Base-by-base conservation (phyloP, 1,284 basidiomycete species). In the Somion occarium region DNA sequence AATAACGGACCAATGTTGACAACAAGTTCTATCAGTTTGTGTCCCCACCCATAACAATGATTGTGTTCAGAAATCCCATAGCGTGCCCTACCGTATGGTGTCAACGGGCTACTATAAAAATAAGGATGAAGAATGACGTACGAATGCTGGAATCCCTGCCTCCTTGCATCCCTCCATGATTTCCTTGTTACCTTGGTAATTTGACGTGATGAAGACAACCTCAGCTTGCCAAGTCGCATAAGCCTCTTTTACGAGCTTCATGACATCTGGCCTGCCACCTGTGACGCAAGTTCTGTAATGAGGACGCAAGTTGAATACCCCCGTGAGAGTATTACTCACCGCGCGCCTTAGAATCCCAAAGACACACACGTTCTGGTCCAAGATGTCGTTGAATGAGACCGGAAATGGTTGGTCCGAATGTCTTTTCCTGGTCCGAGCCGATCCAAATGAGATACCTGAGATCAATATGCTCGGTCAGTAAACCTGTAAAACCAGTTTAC, bases 91-190 rank as follows among this genome's bases (percentile, higher is more conserved):
- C 20, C 13, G 20, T 18, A 41, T 18, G n/a, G 34, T 9, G 20
- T 19, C 13, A 41, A 41, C 19, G 13, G 19, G 19, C 18, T 18
- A 5, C 39, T 9, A 41, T 7, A 9, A 41, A 5, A 41, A 41
- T 53, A 7, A 34, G 12, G 38, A 26, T 5, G 18, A 45, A 26
- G 26, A 26, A 13, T 4, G 7, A 49, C 43, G 15, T 54, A 75
- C 82, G 61, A 84, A 84, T 52, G 78, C 79, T 47, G 81, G 81
- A 51, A 85, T 84, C 19, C 77, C 76, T 24, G 74, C 76, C 56
- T 71, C 72, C 65, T 80, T 83, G 62, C 81, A 83, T 15, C 80
- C 81, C 59, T 82, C 80, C 81, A 84, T 83, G 67, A 85, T 78
- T 63, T 85, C 82, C 54, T 73, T 69, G 62, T 83, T 83, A 5